Conservation (phyloP, 225 moss, liverwort and hornwort genomes). For the Polytrichum formosum region DNA sequence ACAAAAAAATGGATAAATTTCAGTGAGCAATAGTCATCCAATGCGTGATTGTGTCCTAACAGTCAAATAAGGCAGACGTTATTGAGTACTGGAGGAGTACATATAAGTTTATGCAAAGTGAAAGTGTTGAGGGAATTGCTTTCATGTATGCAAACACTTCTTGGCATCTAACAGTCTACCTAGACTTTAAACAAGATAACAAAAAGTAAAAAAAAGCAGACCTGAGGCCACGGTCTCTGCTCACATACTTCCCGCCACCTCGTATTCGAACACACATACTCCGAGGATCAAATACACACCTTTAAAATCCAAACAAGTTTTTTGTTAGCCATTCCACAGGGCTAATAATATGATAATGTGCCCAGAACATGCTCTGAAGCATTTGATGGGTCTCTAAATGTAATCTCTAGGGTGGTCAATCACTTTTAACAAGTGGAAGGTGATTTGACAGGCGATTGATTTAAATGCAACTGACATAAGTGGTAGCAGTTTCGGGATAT, state of each 20-base stretch:
- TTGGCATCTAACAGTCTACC: not conserved
- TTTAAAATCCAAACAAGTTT: conserved; percentile 22
- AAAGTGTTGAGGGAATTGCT: too few species aligned
- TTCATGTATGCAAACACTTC: not conserved
- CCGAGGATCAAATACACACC: conserved; percentile 86
- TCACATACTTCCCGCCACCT: conserved; percentile 85
- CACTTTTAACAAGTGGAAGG: not conserved
- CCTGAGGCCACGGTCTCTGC: conserved; percentile 75
- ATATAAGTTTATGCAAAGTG: too few species aligned
- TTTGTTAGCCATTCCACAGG: not conserved
- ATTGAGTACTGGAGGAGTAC: too few species aligned
- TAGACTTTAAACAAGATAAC: not conserved
- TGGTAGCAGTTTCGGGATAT: not conserved
- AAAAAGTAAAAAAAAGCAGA: conserved; percentile 16
- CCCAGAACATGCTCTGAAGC: too few species aligned
- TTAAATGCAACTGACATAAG: not conserved
- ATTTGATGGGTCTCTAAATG: not conserved
- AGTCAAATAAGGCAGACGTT: too few species aligned
- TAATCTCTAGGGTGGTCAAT: not conserved
- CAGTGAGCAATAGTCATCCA: too few species aligned
- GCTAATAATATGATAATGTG: too few species aligned
- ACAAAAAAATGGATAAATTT: not conserved
- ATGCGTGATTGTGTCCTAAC: too few species aligned
- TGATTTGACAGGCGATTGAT: not conserved
- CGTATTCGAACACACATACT: conserved; percentile 85